Evolutionary conservation across 1,139 yeast genomes (phyloP).

Genomic region (Candida neerlandica): DNA sequence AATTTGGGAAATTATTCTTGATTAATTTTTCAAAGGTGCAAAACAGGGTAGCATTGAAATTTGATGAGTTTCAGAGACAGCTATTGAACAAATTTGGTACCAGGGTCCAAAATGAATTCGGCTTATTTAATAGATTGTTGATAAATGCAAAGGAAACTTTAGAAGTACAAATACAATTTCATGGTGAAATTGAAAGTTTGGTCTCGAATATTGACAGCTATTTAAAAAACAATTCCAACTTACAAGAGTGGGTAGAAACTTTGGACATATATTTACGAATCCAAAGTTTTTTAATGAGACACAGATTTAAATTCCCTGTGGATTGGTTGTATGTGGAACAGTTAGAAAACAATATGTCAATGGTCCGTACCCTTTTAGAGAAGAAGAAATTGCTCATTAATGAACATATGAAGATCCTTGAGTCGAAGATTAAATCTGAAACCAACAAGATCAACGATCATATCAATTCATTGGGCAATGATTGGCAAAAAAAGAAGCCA

Average conservation of each 20-base stretch:
- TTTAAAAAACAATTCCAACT: conserved; percentile 17
- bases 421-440: conserved; percentile 46
- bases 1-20: conserved; percentile 45
- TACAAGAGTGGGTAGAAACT: conserved; percentile 29
- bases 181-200: conserved; percentile 19
- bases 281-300: conserved; percentile 47
- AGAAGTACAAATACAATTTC: conserved; percentile 23
- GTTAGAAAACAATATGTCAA: conserved; percentile 51
- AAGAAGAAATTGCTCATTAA: conserved; percentile 43
- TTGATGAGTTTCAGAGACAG: conserved; percentile 59
- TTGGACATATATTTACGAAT: conserved; percentile 35
- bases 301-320: conserved; percentile 50
- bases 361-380: conserved; percentile 45
- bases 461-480: conserved; percentile 24
- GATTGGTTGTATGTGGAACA: conserved; percentile 71
- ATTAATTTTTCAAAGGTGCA: conserved; percentile 57
- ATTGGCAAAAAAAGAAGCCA: conserved; percentile 42
- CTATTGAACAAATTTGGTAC: conserved; percentile 48
- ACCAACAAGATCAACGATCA: conserved; percentile 39
- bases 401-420: conserved; percentile 44
- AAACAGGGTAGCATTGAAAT: conserved; percentile 53
- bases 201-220: conserved; percentile 21
- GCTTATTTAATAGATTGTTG: conserved; percentile 19
- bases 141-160: conserved; percentile 19
- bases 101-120: conserved; percentile 24